Base-by-base conservation (phyloP, 1,284 basidiomycete genomes). In the Clitocybe nebularis region DNA sequence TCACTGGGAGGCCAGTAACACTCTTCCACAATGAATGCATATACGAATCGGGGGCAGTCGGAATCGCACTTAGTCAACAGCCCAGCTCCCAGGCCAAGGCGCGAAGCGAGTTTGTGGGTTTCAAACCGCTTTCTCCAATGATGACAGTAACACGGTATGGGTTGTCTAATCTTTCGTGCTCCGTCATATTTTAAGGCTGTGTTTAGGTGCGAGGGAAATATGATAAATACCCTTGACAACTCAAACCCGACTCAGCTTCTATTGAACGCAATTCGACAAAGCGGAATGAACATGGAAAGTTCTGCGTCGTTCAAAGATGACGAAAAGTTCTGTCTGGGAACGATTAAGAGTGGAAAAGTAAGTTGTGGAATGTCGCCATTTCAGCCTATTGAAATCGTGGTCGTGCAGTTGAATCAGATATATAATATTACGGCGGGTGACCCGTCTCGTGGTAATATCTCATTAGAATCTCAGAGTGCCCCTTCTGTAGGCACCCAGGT, bases 1-100 rank as follows among this genome's bases (percentile, higher is more conserved):
- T 91, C 14, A 93, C 89, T 0, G 89, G 88, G 7, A 69, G 84
- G 14, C 84, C 86, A 1, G 79, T 85, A 36, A 93, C 91, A 0
- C 66, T 94, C 1, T 81, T 92, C 50, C 64, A 77, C 48, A 77
- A 81, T 39, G 66, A 68, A 21, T 56, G 69, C 2, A 73, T 89
- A 16, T 62, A 76, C 49, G 77, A 75, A 0, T 64, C 75, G 1
- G 92, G 92, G 4, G 83, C 87, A 0, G 77, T 94, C 2, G 90
- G 89, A 0, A 47, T 93, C 6, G 86, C 78, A 1, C 49, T 90
- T 42, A 60, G 57, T 23, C 48, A 8, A 14, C 1, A 13, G 11
- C 17, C 41, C 21, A 14, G 38, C 14, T 46, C 55, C n/a, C 47
- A 48, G 5, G 53, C 69, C 0, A 39, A 44, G 5, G 48, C 61